phyloP scores from a whole-genome alignment of 2,329 filamentous ascomycete genomes.

The Talaromyces sp. region DNA sequence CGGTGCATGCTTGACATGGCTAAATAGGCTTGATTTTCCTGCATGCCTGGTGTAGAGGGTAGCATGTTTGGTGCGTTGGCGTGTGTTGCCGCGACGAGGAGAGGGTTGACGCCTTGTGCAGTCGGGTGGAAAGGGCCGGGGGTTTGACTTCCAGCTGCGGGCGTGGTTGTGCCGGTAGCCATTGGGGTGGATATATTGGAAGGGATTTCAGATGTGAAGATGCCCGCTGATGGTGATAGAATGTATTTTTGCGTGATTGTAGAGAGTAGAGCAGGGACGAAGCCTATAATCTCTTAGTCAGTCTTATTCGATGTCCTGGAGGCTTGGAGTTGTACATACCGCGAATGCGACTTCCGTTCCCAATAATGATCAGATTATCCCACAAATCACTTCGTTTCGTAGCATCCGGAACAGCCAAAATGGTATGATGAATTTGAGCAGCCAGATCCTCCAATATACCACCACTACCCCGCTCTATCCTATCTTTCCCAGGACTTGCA shows the following conservation, averaged over 20 bases:
- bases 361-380: conserved; percentile 88
- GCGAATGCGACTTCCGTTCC: conserved; percentile 69
- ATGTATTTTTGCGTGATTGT: conserved; percentile 77
- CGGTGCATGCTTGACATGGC: conserved; percentile 38
- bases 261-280: conserved; percentile 81
- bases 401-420: conserved; percentile 77
- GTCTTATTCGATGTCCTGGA: not conserved
- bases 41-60: conserved; percentile 31
- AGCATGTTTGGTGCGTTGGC: conserved; percentile 33
- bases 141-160: conserved; percentile 43
- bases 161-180: conserved; percentile 88
- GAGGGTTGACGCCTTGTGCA: conserved; percentile 69
- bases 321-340: conserved; percentile 33
- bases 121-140: conserved; percentile 51
- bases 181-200: conserved; percentile 88
- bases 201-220: conserved; percentile 94
- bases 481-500: conserved; percentile 39
- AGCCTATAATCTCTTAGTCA: conserved; percentile 51
- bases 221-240: conserved; percentile 87
- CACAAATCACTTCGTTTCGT: conserved; percentile 81
- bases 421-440: conserved; percentile 73
- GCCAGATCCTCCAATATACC: conserved; percentile 77
- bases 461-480: conserved; percentile 41
- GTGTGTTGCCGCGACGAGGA: conserved; percentile 79
- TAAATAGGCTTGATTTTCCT: conserved; percentile 19